Evolutionary conservation across 2,329 filamentous ascomycete genomes (phyloP), one percentile per base, ranked within the genome.

Genomic region (Penicillium crustosum): DNA sequence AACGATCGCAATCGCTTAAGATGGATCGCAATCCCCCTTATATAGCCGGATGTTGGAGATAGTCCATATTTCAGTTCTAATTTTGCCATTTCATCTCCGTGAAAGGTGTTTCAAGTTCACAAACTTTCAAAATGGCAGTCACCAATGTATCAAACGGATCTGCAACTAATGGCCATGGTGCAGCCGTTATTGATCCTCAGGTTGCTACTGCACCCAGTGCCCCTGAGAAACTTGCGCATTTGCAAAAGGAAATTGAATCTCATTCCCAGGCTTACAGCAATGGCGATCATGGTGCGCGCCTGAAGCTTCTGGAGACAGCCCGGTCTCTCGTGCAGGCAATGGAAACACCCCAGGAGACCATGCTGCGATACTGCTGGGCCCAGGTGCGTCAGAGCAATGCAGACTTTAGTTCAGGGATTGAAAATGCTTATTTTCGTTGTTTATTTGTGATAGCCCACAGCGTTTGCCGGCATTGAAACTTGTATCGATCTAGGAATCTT

Each of bases 331-430:
- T 67, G 9, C 58, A 65, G 48, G 66, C 65, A 9, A 57, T 71
- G 44, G 69, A 72, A 44, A 72, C 68, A 13, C 70, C 69, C 2
- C 63, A 65, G 12, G 69, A 72, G 52, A 58, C 68, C 6, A 67
- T 72, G 60, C 61, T 72, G 21, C 59, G 64, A 27, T 57, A 59
- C 45, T 67, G 65, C 42, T 71, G 68, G 69, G 57, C 67, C 41
- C 56, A 70, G 54, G 66, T 68, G 45, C 43, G 59, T 50, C 29
- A 21, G 5, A 38, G 13, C 27, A 15, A 35, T 12, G 23, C n/a
- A 17, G 27, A 21, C 5, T n/a, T 6, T 10, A 17, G 13, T 35
- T 17, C 21, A 21, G 7, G 19, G 35, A 17, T 21, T 8, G 5
- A 23, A 15, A 35, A 48, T 21, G 13, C 45, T 48, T 10, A 48